Evolutionary conservation across 1,284 basidiomycete genomes (phyloP).

Genomic region (Filobasidium uniguttulatum): DNA sequence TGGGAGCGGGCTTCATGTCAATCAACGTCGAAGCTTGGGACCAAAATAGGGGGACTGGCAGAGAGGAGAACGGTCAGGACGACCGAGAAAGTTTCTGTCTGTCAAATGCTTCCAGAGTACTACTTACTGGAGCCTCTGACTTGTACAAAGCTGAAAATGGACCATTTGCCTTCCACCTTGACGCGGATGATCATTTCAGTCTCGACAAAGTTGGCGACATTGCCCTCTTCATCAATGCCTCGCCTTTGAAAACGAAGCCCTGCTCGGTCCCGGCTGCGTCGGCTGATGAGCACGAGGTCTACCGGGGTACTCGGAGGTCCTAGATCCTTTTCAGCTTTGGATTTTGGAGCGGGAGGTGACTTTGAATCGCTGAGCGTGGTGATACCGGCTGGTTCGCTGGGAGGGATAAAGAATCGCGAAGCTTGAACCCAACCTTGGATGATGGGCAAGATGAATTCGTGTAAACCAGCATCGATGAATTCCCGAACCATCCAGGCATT

Average conservation of each 20-base stretch:
- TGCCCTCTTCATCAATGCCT: slow-evolving; percentile 41
- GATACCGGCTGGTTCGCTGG: not conserved
- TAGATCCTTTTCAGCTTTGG: slow-evolving; percentile 16
- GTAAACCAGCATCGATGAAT: slow-evolving; percentile 41
- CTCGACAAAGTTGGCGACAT: slow-evolving; percentile 45
- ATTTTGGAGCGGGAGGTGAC: slow-evolving; percentile 3
- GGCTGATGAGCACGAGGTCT: slow-evolving; percentile 40
- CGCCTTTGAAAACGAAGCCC: slow-evolving; percentile 44
- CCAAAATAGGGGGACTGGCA: slow-evolving; percentile 73
- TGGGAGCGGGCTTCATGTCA: slow-evolving; percentile 74
- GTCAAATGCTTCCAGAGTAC: not conserved
- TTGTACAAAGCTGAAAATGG: slow-evolving; percentile 77
- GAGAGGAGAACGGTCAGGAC: too few species aligned
- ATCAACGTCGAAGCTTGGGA: slow-evolving; percentile 53
- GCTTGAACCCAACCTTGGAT: slow-evolving; percentile 81
- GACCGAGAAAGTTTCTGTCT: slow-evolving; percentile 9
- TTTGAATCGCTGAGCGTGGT: not conserved
- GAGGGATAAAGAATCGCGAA: slow-evolving; percentile 50
- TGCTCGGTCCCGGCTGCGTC: slow-evolving; percentile 41
- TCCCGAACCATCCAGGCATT: slow-evolving; percentile 38
- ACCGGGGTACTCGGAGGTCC: slow-evolving; percentile 28
- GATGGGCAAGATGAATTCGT: slow-evolving; percentile 68
- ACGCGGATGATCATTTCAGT: slow-evolving; percentile 57
- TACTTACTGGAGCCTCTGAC: slow-evolving; percentile 69
- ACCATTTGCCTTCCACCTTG: slow-evolving; percentile 50